These are phyloP conservation scores for Encephalitozoon intestinalis DNA, from an alignment of 371 early-diverging fungal species.

Conservation along the genomic window DNA sequence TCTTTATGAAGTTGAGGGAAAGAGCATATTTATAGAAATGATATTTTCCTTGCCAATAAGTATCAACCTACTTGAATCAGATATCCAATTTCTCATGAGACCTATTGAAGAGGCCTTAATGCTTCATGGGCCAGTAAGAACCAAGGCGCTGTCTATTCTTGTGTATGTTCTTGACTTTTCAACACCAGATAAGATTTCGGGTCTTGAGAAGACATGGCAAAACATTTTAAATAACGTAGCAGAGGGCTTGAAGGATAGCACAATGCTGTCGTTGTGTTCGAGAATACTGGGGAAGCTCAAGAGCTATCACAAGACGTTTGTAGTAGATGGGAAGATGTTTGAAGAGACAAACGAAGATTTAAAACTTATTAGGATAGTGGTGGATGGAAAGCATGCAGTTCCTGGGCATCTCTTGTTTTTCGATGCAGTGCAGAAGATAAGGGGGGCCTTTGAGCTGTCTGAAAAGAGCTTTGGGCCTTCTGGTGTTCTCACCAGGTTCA, in stretches of 20 bases:
- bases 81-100: constrained; percentile 4
- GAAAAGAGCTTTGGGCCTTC: neutral
- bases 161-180: constrained; percentile 20
- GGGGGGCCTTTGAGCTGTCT: neutral
- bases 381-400: neutral
- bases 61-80: constrained; percentile 5
- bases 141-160: constrained; percentile 10
- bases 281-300: constrained; percentile 29
- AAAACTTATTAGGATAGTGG: neutral
- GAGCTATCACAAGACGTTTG: constrained; percentile 13
- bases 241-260: neutral
- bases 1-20: neutral
- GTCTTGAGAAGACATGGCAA: neutral
- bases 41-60: constrained; percentile 28
- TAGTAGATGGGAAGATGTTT: neutral
- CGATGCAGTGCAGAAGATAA: neutral
- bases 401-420: neutral
- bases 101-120: constrained; percentile 9
- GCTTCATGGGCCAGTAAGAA: neutral
- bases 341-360: neutral
- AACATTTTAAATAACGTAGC: neutral
- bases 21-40: constrained; percentile 9
- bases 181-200: neutral
- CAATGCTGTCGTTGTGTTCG: neutral
- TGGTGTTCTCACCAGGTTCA: neutral